These are phyloP conservation scores for Colletotrichum phormii DNA, from an alignment of 2,329 filamentous ascomycete genomes.

Conservation along the genomic window DNA sequence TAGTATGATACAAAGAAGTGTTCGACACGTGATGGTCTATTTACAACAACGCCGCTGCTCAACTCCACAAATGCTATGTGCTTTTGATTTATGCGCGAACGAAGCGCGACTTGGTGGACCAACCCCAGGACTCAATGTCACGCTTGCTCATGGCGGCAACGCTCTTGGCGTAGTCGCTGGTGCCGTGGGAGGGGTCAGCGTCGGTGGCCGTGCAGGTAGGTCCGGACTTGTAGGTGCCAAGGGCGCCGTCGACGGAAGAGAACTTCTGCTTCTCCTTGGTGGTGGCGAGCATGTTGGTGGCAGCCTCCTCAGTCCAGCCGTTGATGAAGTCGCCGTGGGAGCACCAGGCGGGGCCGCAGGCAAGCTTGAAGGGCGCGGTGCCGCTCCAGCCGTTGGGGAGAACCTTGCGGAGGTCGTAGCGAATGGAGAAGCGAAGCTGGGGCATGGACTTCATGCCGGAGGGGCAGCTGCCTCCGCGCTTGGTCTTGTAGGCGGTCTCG, in stretches of 20 bases:
- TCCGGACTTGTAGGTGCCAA: conserved; percentile 46
- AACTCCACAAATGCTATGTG: not conserved
- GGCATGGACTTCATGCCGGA: conserved; percentile 57
- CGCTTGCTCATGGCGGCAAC: conserved; percentile 40
- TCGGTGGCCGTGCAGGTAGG: conserved; percentile 48
- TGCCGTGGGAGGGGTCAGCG: conserved; percentile 54
- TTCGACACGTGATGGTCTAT: not conserved
- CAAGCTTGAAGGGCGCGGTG: conserved; percentile 54
- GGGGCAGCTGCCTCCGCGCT: conserved; percentile 52
- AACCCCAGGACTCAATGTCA: conserved; percentile 26
- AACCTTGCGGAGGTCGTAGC: conserved; percentile 57
- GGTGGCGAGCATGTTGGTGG: conserved; percentile 53
- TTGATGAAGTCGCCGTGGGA: conserved; percentile 62
- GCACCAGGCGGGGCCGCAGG: conserved; percentile 54
- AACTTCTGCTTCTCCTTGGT: conserved; percentile 51
- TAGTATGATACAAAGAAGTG: conserved; percentile 11
- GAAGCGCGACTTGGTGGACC: conserved; percentile 35
- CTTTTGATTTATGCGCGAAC: not conserved
- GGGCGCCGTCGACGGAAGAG: conserved; percentile 47
- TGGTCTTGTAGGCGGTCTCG: conserved; percentile 42
- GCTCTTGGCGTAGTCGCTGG: conserved; percentile 53
- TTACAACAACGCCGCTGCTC: not conserved
- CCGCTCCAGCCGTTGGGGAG: conserved; percentile 58
- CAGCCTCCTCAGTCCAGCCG: conserved; percentile 57
- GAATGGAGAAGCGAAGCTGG: conserved; percentile 59